A percentile compares a stretch with the other conserved stretches of the same genome.
These are phyloP conservation scores for Gossypium rotundifolium DNA, from an alignment of 345 rosid genomes.

Conservation along the genomic window DNA sequence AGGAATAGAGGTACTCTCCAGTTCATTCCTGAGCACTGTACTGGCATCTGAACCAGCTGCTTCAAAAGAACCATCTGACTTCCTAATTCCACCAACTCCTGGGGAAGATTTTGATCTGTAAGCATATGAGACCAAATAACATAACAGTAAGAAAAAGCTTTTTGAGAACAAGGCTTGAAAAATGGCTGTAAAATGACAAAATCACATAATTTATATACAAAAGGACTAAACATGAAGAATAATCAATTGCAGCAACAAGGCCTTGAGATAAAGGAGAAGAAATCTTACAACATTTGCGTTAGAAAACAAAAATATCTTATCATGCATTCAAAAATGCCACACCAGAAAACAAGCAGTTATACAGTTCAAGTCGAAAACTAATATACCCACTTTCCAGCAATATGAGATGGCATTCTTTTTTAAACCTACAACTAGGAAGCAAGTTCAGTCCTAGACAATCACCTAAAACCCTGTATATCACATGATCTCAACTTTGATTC, in stretches of 20 bases:
- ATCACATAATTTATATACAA: background rate
- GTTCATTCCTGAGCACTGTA: conserved; percentile 46
- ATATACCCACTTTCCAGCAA: background rate
- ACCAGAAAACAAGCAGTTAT: background rate
- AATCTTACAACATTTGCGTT: background rate
- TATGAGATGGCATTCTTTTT: background rate
- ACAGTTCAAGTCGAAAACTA: background rate
- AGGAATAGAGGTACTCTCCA: conserved; percentile 48
- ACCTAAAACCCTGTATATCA: conserved; percentile 79
- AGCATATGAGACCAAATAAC: conserved; percentile 3
- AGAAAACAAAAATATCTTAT: background rate
- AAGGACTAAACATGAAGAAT: background rate
- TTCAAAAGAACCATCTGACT: conserved; percentile 55
- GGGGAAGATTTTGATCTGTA: conserved; percentile 68
- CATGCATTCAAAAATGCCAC: background rate
- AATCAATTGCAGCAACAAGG: background rate
- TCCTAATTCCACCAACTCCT: conserved; percentile 53
- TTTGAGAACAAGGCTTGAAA: background rate
- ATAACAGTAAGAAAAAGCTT: conserved; percentile 3
- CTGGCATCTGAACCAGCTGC: conserved; percentile 56
- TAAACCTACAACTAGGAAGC: background rate
- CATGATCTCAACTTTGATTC: conserved; percentile 68
- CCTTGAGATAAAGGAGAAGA: background rate
- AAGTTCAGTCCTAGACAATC: conserved; percentile 14
- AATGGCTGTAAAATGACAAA: background rate